Base-by-base conservation (phyloP, 2,329 filamentous ascomycete genomes). In the Neopestalotiopsis rosae region DNA sequence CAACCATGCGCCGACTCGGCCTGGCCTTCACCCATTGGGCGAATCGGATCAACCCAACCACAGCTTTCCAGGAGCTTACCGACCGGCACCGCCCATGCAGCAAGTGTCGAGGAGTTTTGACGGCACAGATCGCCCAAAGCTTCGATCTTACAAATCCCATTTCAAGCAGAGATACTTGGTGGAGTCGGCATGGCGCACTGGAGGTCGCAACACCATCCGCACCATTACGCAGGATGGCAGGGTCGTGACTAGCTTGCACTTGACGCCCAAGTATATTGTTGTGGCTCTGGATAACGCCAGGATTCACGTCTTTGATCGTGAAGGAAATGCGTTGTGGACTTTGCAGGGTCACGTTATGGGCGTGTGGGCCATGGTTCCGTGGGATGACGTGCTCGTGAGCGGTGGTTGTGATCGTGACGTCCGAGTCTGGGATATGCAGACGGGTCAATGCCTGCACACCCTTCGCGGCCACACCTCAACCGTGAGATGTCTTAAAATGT, bases 341-440 rank as follows among this genome's bases (percentile, higher is more conserved):
- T 84, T 99, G 34, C 92, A 96, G 77, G 96, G 96, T 12, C 96
- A 99, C 82, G 93, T 98, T 59, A 99, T 99, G 96, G 96, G 96
- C 56, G 96, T 99, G 24, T 99, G 96, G 96, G 96, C 96, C 63
- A 98, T 99, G 95, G 94, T 99, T 30, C 96, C 96, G 6, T 98
- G 95, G 93, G 95, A 94, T 69, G 95, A 99, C 79, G 92, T 94
- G 66, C 87, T 99, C 70, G 96, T 99, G 70, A 98, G 94, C 75
- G 96, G 96, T 75, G 96, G 96, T 5, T 99, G 96, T 79, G 96
- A 99, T 82, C 90, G 96, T 70, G 96, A 99, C 78, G 96, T 99
- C 34, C 89, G 96, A 68, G 96, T 99, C 5, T 99, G 96, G 96
- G 93, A 99, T 77, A 91, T 99, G 85, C 90, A 91, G 65, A 97